Base-by-base conservation (phyloP, 2,329 filamentous ascomycete genomes). In the Kalmusia sp. region DNA sequence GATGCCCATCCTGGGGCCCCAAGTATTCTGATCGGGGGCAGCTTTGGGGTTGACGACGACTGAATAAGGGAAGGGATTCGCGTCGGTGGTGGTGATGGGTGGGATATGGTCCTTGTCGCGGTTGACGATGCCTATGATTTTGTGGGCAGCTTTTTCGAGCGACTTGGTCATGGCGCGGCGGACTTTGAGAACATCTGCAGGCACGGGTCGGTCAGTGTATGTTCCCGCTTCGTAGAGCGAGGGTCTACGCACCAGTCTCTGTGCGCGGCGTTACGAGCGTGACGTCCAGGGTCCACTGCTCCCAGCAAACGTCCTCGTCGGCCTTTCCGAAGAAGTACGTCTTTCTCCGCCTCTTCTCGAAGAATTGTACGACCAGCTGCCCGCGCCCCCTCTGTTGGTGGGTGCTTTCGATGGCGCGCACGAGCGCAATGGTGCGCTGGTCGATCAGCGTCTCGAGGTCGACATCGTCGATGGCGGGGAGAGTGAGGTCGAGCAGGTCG, bases 261-360 rank as follows among this genome's bases (percentile, higher is more conserved):
- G 91, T 96, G 68, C 89, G 82, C 25, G 93, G 93, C 64, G 92
- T 92, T 8, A 92, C 91, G 50, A 97, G 87, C n/a, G 92, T 96
- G 45, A 98, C 90, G 75, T 96, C 91, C 62, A 99, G 79, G 38
- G 90, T 92, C 95, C 95, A 99, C 69, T 87, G 87, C 81, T 98
- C 95, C 95, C 95, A 99, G 74, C 92, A 96, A 15, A 97, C 87
- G 74, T 97, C 93, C 73, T 98, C 93, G 62, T 97, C 93, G 21
- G 86, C 89, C 66, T 87, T 88, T 76, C 84, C 78, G 62, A 92
- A 89, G 62, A 80, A 88, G 73, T 90, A 93, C 2, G 86, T 84
- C 80, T 93, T 95, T 64, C 89, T 85, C 55, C 93, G 84, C 72
- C 88, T 90, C 82, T 93, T 95, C 79, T 99, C 93, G 64, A 96